Base-by-base conservation (phyloP, 805 yeast genomes). In the Saturnispora gosingensis region DNA sequence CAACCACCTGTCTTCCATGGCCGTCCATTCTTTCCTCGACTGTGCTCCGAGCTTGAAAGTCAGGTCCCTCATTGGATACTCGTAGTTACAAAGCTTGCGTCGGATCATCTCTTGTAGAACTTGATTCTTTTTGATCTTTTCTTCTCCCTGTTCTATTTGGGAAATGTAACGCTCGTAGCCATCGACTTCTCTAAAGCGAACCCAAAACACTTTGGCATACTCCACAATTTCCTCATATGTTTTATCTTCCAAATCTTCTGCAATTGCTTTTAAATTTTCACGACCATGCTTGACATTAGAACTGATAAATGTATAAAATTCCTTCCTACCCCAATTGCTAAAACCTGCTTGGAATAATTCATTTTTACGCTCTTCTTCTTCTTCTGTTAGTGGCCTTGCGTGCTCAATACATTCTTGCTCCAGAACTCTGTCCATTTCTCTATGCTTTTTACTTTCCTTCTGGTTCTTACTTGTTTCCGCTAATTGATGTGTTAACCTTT, bases 101-200 rank as follows among this genome's bases (percentile, higher is more conserved):
- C 90, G 78, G 51, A 93, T 71, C 18, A 88, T 77, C 66, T 87
- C 96, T 63, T 82, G 86, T 61, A 89, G 97, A 32, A 81, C 69
- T 59, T 76, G 77, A 9, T 76, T 63, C 59, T 79, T 81, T 45
- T 80, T 72, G 25, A 86, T 76, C 65, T 78, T 85, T 54, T 89
- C 96, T 64, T 93, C 98, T 15, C 98, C 99, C 3, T 78, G 75
- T 61, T 89, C 96, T 54, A 93, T 88, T 60, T 83, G 91, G 18
- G 76, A 72, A 50, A 90, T 68, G 66, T 84, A 88, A 56, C 87
- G 78, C 58, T 93, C 99, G 67, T 83, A 84, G 10, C 96, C 96
- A 34, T 91, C 98, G 55, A 93, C 83, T 58, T 83, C 86, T 47
- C 78, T 73, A 61, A 81, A 83, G 49, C 84, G 76, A 25, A 75